These are phyloP conservation scores for Rhizopus sp. DNA, from an alignment of 371 early-diverging fungal species.

Conservation along the genomic window DNA sequence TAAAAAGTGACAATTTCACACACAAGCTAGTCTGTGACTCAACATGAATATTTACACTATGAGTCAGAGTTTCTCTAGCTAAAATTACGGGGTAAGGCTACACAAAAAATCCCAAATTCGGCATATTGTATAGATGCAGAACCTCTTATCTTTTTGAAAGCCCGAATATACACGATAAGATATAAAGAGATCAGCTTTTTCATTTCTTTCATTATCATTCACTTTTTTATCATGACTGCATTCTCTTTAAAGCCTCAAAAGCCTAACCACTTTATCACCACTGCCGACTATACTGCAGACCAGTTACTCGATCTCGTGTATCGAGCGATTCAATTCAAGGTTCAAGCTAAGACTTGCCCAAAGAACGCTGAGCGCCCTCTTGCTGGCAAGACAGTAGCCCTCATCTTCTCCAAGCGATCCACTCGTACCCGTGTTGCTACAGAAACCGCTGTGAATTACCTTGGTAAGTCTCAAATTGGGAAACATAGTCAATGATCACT, in stretches of 20 bases:
- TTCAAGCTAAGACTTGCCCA: conserved; percentile 41
- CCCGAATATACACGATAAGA: too few species aligned
- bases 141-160: too few species aligned
- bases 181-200: neutral
- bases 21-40: too few species aligned
- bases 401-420: conserved; percentile 91
- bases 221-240: conserved; percentile 13
- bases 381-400: conserved; percentile 75
- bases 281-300: conserved; percentile 51
- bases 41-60: too few species aligned
- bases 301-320: conserved; percentile 46
- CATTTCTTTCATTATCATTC: neutral
- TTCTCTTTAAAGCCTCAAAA: conserved; percentile 22
- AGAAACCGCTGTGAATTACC: conserved; percentile 87
- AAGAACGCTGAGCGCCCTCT: conserved; percentile 57
- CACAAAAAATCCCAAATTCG: too few species aligned
- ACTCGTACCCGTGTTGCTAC: conserved; percentile 96
- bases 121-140: too few species aligned
- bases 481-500: neutral
- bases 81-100: too few species aligned
- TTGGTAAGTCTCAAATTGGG: conserved; percentile 50
- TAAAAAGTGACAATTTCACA: too few species aligned
- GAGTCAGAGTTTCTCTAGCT: too few species aligned
- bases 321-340: conserved; percentile 47
- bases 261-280: conserved; percentile 51